Conservation (phyloP, 2,329 filamentous ascomycete genomes). For the Fusarium oxysporum region DNA sequence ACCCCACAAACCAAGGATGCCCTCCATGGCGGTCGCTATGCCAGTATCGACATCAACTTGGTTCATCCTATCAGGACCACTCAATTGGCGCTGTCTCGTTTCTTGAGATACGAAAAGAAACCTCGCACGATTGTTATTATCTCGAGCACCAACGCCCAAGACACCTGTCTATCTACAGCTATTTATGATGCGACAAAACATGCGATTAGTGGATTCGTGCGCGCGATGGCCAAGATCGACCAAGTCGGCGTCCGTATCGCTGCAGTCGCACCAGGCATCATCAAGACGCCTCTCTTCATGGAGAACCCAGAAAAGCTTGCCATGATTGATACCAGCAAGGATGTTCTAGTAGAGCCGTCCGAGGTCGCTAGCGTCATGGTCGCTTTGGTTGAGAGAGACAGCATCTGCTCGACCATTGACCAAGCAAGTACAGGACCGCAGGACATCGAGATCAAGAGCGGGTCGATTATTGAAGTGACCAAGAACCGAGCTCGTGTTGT, state of each 20-base stretch:
- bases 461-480: not conserved
- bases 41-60: not conserved
- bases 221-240: not conserved
- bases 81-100: not conserved
- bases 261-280: not conserved
- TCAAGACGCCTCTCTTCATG: not conserved
- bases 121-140: not conserved
- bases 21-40: not conserved
- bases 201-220: not conserved
- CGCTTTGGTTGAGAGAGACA: not conserved
- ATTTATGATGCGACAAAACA: not conserved
- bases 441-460: not conserved
- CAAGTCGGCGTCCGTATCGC: not conserved
- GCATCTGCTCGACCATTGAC: not conserved
- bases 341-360: not conserved
- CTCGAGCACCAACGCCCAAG: not conserved
- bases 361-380: not conserved
- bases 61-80: not conserved
- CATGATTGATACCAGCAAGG: not conserved
- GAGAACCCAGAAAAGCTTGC: not conserved
- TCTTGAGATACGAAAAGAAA: not conserved
- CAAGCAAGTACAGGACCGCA: not conserved
- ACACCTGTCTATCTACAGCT: not conserved
- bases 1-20: not conserved
- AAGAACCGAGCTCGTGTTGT: not conserved